These are phyloP conservation scores for Cercospora sp. DNA, from an alignment of 2,329 filamentous ascomycete genomes.

Conservation along the genomic window DNA sequence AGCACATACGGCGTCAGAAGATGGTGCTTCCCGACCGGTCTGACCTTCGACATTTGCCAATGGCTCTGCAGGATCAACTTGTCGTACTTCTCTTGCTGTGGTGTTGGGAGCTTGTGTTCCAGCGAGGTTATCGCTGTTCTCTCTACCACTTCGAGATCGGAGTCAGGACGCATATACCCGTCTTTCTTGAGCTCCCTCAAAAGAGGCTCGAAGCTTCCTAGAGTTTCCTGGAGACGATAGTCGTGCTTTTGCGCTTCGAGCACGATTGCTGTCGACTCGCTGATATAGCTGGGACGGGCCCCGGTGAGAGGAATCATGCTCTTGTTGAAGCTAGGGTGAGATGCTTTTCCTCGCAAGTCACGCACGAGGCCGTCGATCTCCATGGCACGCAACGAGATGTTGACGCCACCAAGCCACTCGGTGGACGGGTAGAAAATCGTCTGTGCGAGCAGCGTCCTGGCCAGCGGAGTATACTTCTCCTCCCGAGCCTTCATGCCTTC, in stretches of 20 bases:
- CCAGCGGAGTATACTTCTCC: neutral
- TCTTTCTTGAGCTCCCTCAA: neutral
- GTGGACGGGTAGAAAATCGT: neutral
- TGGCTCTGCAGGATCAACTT: neutral
- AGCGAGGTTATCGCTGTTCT: neutral
- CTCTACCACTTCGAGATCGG: neutral
- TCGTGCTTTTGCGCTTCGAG: neutral
- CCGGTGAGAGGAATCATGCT: neutral
- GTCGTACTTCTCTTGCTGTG: neutral
- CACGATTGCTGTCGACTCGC: neutral
- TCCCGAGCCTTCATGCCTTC: neutral
- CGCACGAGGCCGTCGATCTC: neutral
- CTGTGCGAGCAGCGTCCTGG: neutral
- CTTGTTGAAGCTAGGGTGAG: neutral
- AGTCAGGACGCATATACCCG: neutral
- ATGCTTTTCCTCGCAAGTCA: neutral
- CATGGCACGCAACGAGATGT: neutral
- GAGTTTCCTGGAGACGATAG: neutral
- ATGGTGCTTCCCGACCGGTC: neutral
- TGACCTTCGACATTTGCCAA: neutral
- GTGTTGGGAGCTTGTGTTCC: neutral
- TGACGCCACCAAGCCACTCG: neutral
- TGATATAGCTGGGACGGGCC: neutral
- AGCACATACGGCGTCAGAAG: neutral
- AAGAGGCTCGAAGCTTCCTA: neutral